Conservation (phyloP, 306 rosid genomes). For the Argentina anserina region DNA sequence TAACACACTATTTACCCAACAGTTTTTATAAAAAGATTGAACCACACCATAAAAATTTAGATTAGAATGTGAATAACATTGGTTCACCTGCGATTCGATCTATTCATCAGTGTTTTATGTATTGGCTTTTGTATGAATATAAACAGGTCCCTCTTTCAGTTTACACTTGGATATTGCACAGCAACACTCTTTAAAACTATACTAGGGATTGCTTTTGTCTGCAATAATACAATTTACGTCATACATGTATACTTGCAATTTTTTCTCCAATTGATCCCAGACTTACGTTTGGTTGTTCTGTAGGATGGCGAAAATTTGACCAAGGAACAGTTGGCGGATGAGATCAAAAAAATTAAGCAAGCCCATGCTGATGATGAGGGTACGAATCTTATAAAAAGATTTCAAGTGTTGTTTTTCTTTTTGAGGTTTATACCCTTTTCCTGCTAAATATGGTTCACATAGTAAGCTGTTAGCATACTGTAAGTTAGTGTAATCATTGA, state of each 20-base stretch:
- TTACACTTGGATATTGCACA: neutral
- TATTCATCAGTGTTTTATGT: neutral
- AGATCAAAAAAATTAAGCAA: conserved; percentile 77
- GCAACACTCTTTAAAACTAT: neutral
- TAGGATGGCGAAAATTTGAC: conserved; percentile 85
- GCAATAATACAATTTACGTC: neutral
- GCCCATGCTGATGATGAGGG: conserved; percentile 96
- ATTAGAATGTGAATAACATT: neutral
- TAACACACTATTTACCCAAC: neutral
- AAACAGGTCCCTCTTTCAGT: neutral
- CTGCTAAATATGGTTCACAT: neutral
- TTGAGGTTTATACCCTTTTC: neutral
- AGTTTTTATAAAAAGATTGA: neutral
- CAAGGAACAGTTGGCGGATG: conserved; percentile 67
- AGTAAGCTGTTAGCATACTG: neutral
- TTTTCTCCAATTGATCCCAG: neutral
- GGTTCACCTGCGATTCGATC: neutral
- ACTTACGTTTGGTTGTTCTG: conserved; percentile 1
- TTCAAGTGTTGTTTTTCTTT: neutral
- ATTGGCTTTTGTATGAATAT: neutral
- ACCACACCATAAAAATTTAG: neutral
- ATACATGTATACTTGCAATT: neutral
- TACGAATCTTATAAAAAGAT: conserved; percentile 13
- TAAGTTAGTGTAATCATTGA: neutral
- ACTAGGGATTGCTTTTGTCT: neutral